Conservation (phyloP, 805 yeast genomes). For the Yamadazyma sp. region DNA sequence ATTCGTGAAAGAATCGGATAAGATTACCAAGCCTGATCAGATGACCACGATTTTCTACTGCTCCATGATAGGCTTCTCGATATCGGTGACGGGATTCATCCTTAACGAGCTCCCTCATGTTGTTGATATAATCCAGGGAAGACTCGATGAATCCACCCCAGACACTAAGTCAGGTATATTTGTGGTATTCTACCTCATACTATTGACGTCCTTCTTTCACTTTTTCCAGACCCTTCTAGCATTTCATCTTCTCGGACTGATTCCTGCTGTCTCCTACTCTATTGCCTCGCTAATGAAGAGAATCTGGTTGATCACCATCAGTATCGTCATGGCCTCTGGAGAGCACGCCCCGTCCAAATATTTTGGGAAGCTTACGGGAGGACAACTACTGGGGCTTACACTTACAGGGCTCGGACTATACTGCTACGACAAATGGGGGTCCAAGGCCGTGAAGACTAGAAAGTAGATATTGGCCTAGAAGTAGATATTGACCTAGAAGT, state of each 20-base stretch:
- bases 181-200: slow-evolving; percentile 49
- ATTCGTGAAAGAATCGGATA: slow-evolving; percentile 16
- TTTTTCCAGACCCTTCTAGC: slow-evolving; percentile 79
- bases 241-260: slow-evolving; percentile 74
- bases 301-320: slow-evolving; percentile 76
- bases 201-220: slow-evolving; percentile 73
- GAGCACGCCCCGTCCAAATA: slow-evolving; percentile 26
- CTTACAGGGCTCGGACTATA: slow-evolving; percentile 58
- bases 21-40: slow-evolving; percentile 62
- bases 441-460: slow-evolving; percentile 15
- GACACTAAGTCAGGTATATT: slow-evolving; percentile 21
- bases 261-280: slow-evolving; percentile 83
- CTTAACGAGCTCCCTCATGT: slow-evolving; percentile 53
- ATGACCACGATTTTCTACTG: slow-evolving; percentile 79
- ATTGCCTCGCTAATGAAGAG: slow-evolving; percentile 87
- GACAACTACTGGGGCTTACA: slow-evolving; percentile 50
- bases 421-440: slow-evolving; percentile 66
- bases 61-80: slow-evolving; percentile 65
- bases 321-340: slow-evolving; percentile 59
- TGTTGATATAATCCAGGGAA: slow-evolving; percentile 16
- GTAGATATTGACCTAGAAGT: not conserved
- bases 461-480: slow-evolving; percentile 1
- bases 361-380: slow-evolving; percentile 38
- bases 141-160: slow-evolving; percentile 17
- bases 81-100: slow-evolving; percentile 75